Conservation (phyloP, 805 yeast genomes). For the Ogataea allantospora region DNA sequence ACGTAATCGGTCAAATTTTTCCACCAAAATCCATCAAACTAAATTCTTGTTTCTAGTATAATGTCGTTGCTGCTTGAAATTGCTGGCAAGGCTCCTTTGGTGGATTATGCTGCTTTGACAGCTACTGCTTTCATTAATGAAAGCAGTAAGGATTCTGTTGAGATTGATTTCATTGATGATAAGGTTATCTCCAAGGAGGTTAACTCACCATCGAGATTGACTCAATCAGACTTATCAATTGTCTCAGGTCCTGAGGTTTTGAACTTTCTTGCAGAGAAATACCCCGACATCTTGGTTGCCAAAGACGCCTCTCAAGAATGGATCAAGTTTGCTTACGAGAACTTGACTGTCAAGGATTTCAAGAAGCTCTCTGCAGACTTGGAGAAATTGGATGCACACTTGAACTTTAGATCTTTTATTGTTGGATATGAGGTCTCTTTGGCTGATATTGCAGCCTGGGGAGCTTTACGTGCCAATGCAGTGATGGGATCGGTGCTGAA, state of each 20-base stretch:
- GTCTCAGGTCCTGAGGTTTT: conserved; percentile 47
- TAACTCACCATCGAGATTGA: conserved; percentile 42
- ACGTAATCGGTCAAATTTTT: conserved; percentile 10
- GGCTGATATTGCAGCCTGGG: conserved; percentile 92
- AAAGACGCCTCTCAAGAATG: conserved; percentile 51
- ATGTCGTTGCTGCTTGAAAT: conserved; percentile 52
- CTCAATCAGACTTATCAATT: conserved; percentile 43
- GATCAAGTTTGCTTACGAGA: conserved; percentile 64
- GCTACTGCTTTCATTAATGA: conserved; percentile 75
- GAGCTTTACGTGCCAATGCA: conserved; percentile 88
- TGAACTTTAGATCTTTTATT: conserved; percentile 81
- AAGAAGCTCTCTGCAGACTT: conserved; percentile 75
- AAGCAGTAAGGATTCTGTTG: conserved; percentile 48
- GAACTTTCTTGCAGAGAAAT: conserved; percentile 47
- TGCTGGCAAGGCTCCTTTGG: conserved; percentile 83
- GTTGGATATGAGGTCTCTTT: conserved; percentile 63
- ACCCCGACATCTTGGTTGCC: conserved; percentile 44
- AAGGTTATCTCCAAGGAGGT: conserved; percentile 50
- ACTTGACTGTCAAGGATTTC: conserved; percentile 81
- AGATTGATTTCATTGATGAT: conserved; percentile 69
- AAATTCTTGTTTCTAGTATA: neutral
- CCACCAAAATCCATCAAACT: neutral
- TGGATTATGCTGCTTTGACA: conserved; percentile 75
- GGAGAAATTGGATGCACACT: conserved; percentile 76
- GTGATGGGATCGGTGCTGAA: conserved; percentile 89